Base-by-base conservation (phyloP, 805 yeast genomes). In the Lipomyces chichibuensis region DNA sequence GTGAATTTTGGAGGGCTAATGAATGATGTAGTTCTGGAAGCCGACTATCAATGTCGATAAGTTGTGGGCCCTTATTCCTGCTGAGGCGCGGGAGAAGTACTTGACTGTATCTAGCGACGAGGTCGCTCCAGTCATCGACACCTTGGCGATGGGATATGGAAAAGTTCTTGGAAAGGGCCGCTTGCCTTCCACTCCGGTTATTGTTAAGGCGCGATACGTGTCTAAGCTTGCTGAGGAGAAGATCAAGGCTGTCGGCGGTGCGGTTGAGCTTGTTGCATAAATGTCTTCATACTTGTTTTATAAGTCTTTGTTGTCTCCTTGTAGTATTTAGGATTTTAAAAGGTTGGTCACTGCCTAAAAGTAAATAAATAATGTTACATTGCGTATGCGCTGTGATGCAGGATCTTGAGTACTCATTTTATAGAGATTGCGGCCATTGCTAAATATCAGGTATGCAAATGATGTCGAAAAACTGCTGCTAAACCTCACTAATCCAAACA, bases 221-320 rank as follows among this genome's bases (percentile, higher is more conserved):
- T 92, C 98, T 79, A 90, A 93, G 86, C 89, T 92, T 82, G 99
- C 99, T 82, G 99, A 95, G 89, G 93, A 95, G 88, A 95, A 94
- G 89, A 95, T 95, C 88, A 92, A 91, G 88, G 98, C 96, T 82
- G 99, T 89, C 82, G 99, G 99, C 87, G 99, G 99, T 91, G 99
- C 91, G 82, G 96, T 95, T 84, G 99, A 95, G 88, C 91, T 95
- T 82, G 85, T 95, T 83, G 99, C 99, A 85, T 95, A 92, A 90
- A 74, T 78, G 61, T 25, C 46, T 2, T 51, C 39, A 49, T 53
- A 39, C 29, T 51, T 57, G 57, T 62, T 56, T 49, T 17, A 51
- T 17, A 20, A n/a, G 54, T 39, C 39, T 37, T 37, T 11, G 14
- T 13, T 37, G 39, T 37, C 39, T 51, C 63, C 59, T 64, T 60